Evolutionary conservation across 345 rosid species (phyloP).

Genomic region (Rhodamnia argentea): DNA sequence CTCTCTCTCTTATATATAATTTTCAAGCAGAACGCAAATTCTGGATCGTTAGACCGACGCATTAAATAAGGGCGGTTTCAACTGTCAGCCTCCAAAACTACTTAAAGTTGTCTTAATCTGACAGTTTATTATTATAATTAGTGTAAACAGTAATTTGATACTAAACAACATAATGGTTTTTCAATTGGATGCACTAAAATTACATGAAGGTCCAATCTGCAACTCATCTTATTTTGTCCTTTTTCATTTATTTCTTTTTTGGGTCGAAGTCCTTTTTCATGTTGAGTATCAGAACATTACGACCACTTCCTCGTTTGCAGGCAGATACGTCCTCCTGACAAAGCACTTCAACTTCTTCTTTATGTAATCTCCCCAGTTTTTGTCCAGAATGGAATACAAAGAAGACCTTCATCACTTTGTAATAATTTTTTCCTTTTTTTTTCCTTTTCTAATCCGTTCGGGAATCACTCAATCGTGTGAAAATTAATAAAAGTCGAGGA

Average conservation of each 20-base stretch:
- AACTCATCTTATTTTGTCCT: background rate
- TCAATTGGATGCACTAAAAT: background rate
- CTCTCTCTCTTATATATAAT: background rate
- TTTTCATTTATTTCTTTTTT: background rate
- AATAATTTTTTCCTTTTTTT: too few species aligned
- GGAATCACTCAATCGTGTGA: too few species aligned
- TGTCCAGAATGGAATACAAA: too few species aligned
- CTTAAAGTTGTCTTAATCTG: background rate
- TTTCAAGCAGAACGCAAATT: background rate
- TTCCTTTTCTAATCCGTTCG: too few species aligned
- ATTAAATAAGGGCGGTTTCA: background rate
- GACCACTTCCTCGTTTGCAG: background rate
- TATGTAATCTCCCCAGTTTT: too few species aligned
- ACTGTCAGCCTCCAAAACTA: background rate
- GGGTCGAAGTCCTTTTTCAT: background rate
- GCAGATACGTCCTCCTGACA: too few species aligned
- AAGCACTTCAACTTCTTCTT: too few species aligned
- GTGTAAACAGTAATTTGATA: background rate
- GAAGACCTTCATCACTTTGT: too few species aligned
- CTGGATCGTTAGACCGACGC: background rate
- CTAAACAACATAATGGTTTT: background rate
- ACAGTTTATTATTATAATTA: background rate
- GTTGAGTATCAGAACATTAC: background rate
- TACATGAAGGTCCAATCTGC: background rate
- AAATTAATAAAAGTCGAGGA: background rate